A percentile compares a stretch with the other conserved stretches of the same genome.
Conservation (phyloP, 2,329 filamentous ascomycete species). For the Trichoderma citrinoviride region DNA sequence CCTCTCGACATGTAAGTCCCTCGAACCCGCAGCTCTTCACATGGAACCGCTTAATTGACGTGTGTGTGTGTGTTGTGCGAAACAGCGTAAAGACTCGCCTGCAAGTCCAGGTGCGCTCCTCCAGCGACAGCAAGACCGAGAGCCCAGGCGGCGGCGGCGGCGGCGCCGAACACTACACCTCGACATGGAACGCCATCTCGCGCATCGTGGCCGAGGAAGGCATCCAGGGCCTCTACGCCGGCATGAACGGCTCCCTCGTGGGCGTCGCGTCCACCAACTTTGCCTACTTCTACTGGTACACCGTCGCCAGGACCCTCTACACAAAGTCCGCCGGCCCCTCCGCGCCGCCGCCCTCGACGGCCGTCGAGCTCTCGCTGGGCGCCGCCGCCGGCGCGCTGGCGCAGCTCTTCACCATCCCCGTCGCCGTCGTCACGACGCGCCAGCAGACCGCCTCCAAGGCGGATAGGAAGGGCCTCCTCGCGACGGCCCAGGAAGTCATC, state of each 20-base stretch:
- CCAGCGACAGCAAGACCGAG: background rate
- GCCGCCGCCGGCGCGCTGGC: constrained; percentile 86
- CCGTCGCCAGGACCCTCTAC: constrained; percentile 79
- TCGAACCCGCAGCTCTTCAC: background rate
- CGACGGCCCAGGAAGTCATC: constrained; percentile 85
- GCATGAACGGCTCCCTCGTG: constrained; percentile 80
- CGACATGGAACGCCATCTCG: constrained; percentile 81
- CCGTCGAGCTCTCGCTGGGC: constrained; percentile 78
- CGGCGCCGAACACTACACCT: constrained; percentile 68
- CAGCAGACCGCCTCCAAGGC: constrained; percentile 88
- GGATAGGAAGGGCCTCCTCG: constrained; percentile 81
- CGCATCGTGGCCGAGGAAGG: constrained; percentile 84
- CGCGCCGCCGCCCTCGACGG: constrained; percentile 64
- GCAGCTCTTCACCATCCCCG: constrained; percentile 93
- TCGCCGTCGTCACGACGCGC: constrained; percentile 90
- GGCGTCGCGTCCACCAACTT: constrained; percentile 98
- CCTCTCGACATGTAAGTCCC: constrained; percentile 85
- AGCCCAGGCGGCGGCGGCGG: constrained; percentile 35
- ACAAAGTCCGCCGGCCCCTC: constrained; percentile 54
- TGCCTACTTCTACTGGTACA: constrained; percentile 99
- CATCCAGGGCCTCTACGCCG: constrained; percentile 77
- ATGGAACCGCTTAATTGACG: too few species aligned
- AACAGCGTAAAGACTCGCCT: constrained; percentile 88
- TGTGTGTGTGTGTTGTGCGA: background rate
- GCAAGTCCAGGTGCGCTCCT: constrained; percentile 83